phyloP scores from a whole-genome alignment of 768 basidiomycete species.

The Baorangia bicolor region DNA sequence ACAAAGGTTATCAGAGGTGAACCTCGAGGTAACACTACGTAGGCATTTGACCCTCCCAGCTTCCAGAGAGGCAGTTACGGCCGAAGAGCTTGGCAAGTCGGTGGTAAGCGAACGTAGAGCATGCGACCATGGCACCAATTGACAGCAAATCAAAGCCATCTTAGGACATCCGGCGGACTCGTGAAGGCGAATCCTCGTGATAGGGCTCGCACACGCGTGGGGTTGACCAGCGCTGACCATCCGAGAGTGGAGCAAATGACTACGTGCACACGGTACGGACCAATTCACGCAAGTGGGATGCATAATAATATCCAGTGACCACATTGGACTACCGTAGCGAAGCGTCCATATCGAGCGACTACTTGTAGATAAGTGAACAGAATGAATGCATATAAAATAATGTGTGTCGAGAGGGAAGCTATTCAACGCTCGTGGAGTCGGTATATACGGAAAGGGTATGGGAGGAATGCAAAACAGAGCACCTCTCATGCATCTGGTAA shows the following conservation, averaged over 20 bases:
- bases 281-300: not conserved
- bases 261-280: not conserved
- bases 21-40: not conserved
- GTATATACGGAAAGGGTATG: conserved; percentile 30
- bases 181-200: not conserved
- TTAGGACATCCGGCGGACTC: not conserved
- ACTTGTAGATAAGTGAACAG: conserved; percentile 20
- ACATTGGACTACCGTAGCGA: conserved; percentile 11
- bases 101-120: not conserved
- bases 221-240: not conserved
- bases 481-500: not conserved
- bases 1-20: not conserved
- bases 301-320: conserved; percentile 1
- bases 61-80: not conserved
- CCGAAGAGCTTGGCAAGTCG: not conserved
- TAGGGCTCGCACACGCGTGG: not conserved
- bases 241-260: not conserved
- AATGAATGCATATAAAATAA: conserved; percentile 13
- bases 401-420: conserved; percentile 7
- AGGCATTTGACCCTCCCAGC: not conserved
- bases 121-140: not conserved
- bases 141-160: not conserved
- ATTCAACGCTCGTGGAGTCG: conserved; percentile 10
- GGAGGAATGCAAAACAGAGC: conserved; percentile 7
- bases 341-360: conserved; percentile 21